Base-by-base conservation (phyloP, 1,139 yeast genomes). In the Citeromyces hawaiiensis region DNA sequence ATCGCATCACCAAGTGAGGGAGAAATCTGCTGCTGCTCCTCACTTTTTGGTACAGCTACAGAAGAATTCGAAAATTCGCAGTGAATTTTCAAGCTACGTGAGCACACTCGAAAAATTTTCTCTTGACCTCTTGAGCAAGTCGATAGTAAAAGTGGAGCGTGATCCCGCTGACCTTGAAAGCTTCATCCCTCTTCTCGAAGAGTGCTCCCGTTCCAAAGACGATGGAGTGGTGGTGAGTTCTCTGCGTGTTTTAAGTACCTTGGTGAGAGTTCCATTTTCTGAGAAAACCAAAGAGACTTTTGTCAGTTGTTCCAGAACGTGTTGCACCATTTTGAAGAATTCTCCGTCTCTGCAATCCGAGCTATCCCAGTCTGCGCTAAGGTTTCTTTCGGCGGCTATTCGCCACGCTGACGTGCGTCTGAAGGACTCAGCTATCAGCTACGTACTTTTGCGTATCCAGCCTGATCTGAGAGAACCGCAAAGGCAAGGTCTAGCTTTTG, bases 391-490 rank as follows among this genome's bases (percentile, higher is more conserved):
- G 2, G 67, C 83, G 3, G 68, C 86, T 25, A 66, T 91, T 37
- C 74, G 88, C 49, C 79, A 76, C 50, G 70, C 72, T 3, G 79
- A 78, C 36, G 64, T 86, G 39, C 64, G 70, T 38, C 57, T 88
- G 48, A 83, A 82, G 50, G 83, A 81, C 37, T 62, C 76, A 1
- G 86, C 95, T 0, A 56, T 88, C 36, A 79, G 86, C 42, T 86
- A 83, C 52, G 63, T 91, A 25, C 60, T 93, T 47, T 72, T 75
- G n/a, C 70, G 86, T 46, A 65, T 91, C 42, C 76, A 74, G 53
- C 94, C 96, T 1, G 98, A 91, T 59, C 62, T 93, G 43, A 93
- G 85, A 52, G 96, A 91, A 50, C 95, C 96, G 3, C 80, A 75
- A 48, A 74, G 81, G 44, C 97, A 91, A 57, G 91, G 94, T 35